phyloP scores from a whole-genome alignment of 345 rosid genomes.

The Salix caprea region DNA sequence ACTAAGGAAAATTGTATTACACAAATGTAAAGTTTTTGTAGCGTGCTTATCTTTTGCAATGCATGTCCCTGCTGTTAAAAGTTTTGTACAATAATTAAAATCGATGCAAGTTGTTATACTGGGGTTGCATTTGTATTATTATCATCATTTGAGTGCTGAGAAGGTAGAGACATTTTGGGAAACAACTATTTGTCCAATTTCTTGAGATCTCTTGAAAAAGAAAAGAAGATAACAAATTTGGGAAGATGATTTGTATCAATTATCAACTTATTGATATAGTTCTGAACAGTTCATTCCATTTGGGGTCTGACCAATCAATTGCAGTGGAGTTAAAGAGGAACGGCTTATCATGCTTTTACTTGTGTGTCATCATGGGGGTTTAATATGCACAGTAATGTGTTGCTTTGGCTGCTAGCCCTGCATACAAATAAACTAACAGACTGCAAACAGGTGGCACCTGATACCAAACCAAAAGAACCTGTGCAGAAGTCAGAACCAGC shows the following conservation, averaged over 20 bases:
- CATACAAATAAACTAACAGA: neutral
- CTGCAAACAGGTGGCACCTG: constrained; percentile 30
- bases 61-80: neutral
- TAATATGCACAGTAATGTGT: neutral
- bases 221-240: neutral
- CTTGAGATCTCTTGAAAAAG: neutral
- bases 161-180: neutral
- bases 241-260: neutral
- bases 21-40: neutral
- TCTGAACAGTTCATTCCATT: neutral
- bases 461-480: constrained; percentile 26
- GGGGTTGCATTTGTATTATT: neutral
- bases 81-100: neutral
- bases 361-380: neutral
- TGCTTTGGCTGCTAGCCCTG: neutral
- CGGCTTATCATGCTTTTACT: neutral
- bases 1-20: neutral
- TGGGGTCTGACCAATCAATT: neutral
- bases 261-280: neutral
- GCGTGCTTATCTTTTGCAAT: neutral
- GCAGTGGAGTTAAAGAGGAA: neutral
- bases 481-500: constrained; percentile 27
- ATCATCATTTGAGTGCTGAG: no score
- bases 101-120: neutral
- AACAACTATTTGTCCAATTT: neutral